Evolutionary conservation across 2,329 filamentous ascomycete genomes (phyloP).

Genomic region (Exophiala phaeomuriformis): DNA sequence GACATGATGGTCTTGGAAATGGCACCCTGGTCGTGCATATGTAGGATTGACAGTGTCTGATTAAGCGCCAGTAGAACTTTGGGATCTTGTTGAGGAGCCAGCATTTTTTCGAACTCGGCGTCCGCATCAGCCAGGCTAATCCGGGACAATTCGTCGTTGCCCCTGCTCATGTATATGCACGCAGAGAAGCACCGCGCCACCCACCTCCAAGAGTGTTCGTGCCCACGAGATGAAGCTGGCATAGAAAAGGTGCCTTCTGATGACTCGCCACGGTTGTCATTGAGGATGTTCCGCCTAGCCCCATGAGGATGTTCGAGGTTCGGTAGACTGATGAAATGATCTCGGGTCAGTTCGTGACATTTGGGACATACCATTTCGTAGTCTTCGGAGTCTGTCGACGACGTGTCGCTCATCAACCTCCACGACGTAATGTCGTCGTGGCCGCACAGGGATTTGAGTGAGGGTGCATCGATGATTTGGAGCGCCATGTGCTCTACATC

Average conservation of each 20-base stretch:
- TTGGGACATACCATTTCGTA: conserved; percentile 22
- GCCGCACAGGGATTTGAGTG: conserved; percentile 19
- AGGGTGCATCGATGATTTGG: conserved; percentile 18
- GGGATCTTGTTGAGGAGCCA: conserved; percentile 20
- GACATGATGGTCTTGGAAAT: conserved; percentile 21
- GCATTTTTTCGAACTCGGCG: conserved; percentile 22
- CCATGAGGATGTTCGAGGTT: conserved; percentile 13
- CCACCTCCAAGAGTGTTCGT: conserved; percentile 26
- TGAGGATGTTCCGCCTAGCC: conserved; percentile 18
- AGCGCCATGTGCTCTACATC: conserved; percentile 25
- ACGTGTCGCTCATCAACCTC: conserved; percentile 19
- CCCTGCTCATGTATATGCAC: conserved; percentile 25
- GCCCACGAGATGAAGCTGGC: conserved; percentile 22
- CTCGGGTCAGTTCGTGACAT: conserved; percentile 19
- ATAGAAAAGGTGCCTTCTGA: conserved; percentile 15
- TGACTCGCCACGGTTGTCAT: conserved; percentile 4
- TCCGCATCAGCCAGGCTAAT: conserved; percentile 22
- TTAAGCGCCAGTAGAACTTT: conserved; percentile 22
- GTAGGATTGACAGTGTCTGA: conserved; percentile 23
- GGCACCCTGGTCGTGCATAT: conserved; percentile 24
- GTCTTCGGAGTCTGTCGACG: conserved; percentile 16
- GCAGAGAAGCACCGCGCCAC: conserved; percentile 27
- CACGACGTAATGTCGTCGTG: conserved; percentile 25
- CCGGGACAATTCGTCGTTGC: conserved; percentile 15
- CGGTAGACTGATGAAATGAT: conserved; percentile 24